These are phyloP conservation scores for Monilinia laxa DNA, from an alignment of 2,329 filamentous ascomycete species.

Conservation along the genomic window DNA sequence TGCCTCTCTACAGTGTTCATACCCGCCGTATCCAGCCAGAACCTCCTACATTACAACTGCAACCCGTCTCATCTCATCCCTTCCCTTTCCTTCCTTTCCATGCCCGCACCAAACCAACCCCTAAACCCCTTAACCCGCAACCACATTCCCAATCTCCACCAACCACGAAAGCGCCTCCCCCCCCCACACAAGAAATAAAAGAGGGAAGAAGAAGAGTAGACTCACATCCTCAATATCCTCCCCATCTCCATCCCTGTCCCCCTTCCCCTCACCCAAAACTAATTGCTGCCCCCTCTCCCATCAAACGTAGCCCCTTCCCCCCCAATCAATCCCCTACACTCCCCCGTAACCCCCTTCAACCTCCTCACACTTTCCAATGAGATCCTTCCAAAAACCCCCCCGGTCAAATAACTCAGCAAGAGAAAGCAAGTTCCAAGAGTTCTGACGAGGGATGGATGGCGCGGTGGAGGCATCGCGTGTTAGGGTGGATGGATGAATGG, in stretches of 20 bases:
- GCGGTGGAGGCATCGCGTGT: not conserved
- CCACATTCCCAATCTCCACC: not conserved
- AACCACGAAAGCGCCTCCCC: not conserved
- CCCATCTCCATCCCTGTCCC: constrained; percentile 2
- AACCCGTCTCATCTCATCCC: not conserved
- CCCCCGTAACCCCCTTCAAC: not conserved
- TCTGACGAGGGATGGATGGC: not conserved
- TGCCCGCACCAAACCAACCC: not conserved
- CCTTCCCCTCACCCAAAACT: constrained; percentile 12
- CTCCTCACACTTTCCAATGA: constrained; percentile 12
- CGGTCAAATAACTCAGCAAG: not conserved
- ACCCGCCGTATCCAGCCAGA: too few species aligned
- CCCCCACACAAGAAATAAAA: not conserved
- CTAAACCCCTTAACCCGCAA: not conserved
- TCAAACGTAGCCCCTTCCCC: not conserved
- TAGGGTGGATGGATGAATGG: too few species aligned
- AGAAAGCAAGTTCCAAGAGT: not conserved
- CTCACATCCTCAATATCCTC: constrained; percentile 20
- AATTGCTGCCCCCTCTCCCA: not conserved
- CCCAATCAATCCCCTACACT: constrained; percentile 9
- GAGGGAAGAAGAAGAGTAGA: not conserved
- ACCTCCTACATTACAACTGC: not conserved
- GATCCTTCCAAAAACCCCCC: not conserved
- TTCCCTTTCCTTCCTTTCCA: not conserved
- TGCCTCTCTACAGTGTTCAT: not conserved